Base-by-base conservation (phyloP, 768 basidiomycete genomes). In the Grammothele lineata region DNA sequence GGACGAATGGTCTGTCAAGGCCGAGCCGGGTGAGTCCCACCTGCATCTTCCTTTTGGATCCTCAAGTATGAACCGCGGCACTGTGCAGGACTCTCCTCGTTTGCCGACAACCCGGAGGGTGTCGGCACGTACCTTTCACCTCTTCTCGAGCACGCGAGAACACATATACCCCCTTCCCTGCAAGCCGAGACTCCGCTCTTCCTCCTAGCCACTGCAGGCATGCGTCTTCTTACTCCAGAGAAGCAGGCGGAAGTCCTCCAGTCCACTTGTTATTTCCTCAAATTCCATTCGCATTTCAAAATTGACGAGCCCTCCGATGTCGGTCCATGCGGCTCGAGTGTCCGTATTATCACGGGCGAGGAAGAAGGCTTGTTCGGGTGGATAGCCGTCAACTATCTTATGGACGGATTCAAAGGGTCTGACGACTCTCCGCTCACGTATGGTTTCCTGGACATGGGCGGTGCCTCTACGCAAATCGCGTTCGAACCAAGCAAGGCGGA, bases 401-500 rank as follows among this genome's bases (percentile, higher is more conserved):
- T 97, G 91, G 89, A 98, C 60, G 95, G 94, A 1, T 99, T 99
- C 60, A 73, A 72, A 1, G 74, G 75, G 9, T 65, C 66, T 0
- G 69, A 65, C 43, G 62, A 76, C 42, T 75, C 80, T 62, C 77
- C 74, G 40, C 90, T 91, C 17, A 97, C 95, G 4, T 98, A 92
- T 60, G 96, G 96, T 5, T 99, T 99, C 66, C 73, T 99, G 55
- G 96, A 99, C 64, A 99, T 98, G 96, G 96, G 96, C 43, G 95
- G 96, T 21, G 96, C 96, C 15, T 97, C 94, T 12, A 98, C 95
- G 7, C 96, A 99, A 66, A 94, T 99, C 52, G 96, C 96, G 10
- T 99, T 98, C 60, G 93, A 97, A 60, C 96, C 96, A 0, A 77
- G 77, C 35, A 54, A 60, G 17, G 64, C 70, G 5, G 83, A 81